phyloP scores from a whole-genome alignment of 2,329 filamentous ascomycete genomes.

The Zalaria sp. region DNA sequence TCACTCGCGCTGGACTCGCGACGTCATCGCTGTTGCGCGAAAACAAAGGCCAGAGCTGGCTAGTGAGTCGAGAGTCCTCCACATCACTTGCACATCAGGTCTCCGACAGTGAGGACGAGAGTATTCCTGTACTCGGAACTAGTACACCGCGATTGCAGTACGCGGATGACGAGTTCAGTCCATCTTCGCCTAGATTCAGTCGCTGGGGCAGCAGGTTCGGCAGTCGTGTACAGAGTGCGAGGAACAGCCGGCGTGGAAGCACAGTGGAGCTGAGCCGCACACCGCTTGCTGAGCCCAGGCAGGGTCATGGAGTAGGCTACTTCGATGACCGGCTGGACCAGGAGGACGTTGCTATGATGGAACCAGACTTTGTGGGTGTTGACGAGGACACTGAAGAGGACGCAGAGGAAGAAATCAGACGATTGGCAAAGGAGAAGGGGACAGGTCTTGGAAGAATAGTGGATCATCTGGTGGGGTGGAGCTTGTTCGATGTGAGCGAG shows the following conservation, averaged over 20 bases:
- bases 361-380: conserved; percentile 16
- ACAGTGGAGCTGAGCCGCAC: not conserved
- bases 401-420: conserved; percentile 11
- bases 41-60: conserved; percentile 49
- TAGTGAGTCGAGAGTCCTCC: conserved; percentile 40
- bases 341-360: not conserved
- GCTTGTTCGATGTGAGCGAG: conserved; percentile 39
- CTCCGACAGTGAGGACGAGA: conserved; percentile 3
- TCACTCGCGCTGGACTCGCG: conserved; percentile 42
- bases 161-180: conserved; percentile 13
- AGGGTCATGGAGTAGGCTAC: not conserved
- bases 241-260: conserved; percentile 4
- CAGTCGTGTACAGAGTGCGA: conserved; percentile 4
- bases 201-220: conserved; percentile 8
- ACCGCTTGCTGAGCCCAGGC: not conserved
- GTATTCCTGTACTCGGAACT: not conserved
- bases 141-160: conserved; percentile 15
- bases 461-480: conserved; percentile 44
- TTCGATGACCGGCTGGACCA: not conserved
- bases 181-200: conserved; percentile 3
- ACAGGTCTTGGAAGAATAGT: conserved; percentile 36
- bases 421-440: conserved; percentile 13
- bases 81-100: conserved; percentile 31
- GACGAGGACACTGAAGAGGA: conserved; percentile 21
- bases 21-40: conserved; percentile 44